These are phyloP conservation scores for Hortaea werneckii DNA, from an alignment of 2,329 filamentous ascomycete species.

Conservation along the genomic window DNA sequence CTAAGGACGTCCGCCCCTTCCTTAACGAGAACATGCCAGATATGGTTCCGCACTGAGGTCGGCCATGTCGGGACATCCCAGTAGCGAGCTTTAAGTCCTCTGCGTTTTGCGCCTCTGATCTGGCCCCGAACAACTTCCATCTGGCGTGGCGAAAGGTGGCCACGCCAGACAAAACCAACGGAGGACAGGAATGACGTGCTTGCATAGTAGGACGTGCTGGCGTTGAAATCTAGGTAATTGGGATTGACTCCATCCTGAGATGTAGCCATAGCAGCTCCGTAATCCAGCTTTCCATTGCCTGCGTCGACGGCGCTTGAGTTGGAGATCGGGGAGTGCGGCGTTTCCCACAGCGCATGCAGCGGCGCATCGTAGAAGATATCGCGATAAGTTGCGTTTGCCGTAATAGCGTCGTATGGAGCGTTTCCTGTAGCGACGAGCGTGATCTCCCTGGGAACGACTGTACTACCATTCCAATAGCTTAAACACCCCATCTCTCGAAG, in stretches of 20 bases:
- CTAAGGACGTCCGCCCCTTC: constrained; percentile 49
- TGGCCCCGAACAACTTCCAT: constrained; percentile 40
- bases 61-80: constrained; percentile 50
- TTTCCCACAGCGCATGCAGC: constrained; percentile 36
- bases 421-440: constrained; percentile 62
- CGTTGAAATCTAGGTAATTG: constrained; percentile 34
- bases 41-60: constrained; percentile 39
- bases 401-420: constrained; percentile 48
- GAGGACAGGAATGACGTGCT: constrained; percentile 46
- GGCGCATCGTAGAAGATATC: constrained; percentile 56
- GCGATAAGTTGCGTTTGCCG: constrained; percentile 42
- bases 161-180: constrained; percentile 40
- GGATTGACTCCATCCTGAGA: constrained; percentile 26
- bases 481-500: constrained; percentile 48
- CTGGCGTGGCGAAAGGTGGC: constrained; percentile 38
- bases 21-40: constrained; percentile 44
- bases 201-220: constrained; percentile 56
- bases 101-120: constrained; percentile 40
- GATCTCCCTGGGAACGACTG: constrained; percentile 46
- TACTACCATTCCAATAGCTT: constrained; percentile 39
- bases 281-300: neutral
- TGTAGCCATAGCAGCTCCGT: neutral
- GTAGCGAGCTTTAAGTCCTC: constrained; percentile 47
- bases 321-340: constrained; percentile 4
- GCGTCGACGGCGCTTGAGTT: neutral